A percentile compares a stretch with the other conserved stretches of the same genome.
Conservation (phyloP, 2,329 filamentous ascomycete species). For the Alternaria alternata region DNA sequence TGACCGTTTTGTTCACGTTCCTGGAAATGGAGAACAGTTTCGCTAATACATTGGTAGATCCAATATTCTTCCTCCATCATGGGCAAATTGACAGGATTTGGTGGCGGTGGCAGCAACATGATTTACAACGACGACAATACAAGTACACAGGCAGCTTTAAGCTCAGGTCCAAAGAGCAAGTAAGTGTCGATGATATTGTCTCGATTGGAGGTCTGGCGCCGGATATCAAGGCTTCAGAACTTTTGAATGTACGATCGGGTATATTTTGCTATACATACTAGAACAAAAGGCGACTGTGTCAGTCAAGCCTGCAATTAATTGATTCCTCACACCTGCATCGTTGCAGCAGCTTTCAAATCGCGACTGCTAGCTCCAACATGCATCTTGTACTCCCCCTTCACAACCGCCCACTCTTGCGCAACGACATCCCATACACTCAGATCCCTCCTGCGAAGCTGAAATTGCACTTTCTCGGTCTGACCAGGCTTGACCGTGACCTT, state of each 20-base stretch:
- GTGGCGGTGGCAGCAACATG: conserved; percentile 37
- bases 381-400: not conserved
- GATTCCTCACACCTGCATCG: not conserved
- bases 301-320: not conserved
- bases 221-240: not conserved
- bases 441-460: not conserved
- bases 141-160: not conserved
- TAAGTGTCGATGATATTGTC: not conserved
- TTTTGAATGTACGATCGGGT: not conserved
- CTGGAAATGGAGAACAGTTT: too few relatives aligned
- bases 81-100: conserved; percentile 41
- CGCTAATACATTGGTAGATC: conserved; percentile 17
- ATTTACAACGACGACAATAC: not conserved
- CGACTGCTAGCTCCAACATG: not conserved
- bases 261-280: conserved; percentile 10
- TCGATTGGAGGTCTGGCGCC: conserved; percentile 1
- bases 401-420: not conserved
- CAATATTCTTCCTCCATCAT: conserved; percentile 46
- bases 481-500: not conserved
- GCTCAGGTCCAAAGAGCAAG: not conserved
- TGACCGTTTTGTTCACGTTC: too few relatives aligned
- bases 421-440: not conserved
- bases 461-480: not conserved
- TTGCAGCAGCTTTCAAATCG: not conserved
- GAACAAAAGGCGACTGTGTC: not conserved